Evolutionary conservation across 2,329 filamentous ascomycete species (phyloP), one percentile per base, ranked within the genome.

Genomic region (Zalaria sp.): DNA sequence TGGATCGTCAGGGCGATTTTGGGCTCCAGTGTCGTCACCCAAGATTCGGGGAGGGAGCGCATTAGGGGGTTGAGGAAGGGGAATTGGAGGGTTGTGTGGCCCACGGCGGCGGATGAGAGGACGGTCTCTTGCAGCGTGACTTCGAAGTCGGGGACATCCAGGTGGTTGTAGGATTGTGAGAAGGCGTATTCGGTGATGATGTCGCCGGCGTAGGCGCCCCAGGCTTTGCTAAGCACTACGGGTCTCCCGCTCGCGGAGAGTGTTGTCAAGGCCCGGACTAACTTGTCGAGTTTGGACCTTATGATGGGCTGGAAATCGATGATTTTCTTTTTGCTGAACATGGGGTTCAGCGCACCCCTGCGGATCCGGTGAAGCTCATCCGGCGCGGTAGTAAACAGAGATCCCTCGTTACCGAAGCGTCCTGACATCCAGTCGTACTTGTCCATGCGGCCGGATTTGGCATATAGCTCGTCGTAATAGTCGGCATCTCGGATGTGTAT

Each of bases 301-400:
- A 49, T 10, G n/a, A 46, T 35, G 41, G 18, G 29, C 29, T 32
- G 7, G 29, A 32, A 7, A 7, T 32, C n/a, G 35, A 42, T 43
- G 11, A 44, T 31, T 5, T 39, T 40, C 9, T 45, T 40, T 34
- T 43, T 48, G 34, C 66, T 67, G 47, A 69, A 71, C 52, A 66
- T 69, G 0, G 54, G 57, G 42, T 58, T 65, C 38, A 71, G 44
- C 2, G 62, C 53, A 3, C 46, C 55, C 9, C 67, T 61, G 3
- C 67, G 61, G 11, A 57, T 51, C 2, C 63, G 60, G 45, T 70
- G 67, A 5, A 58, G 50, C 25, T 64, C 56, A 43, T 65, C 60
- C 5, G 54, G 48, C n/a, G 61, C 51, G 0, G 64, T 68, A 4
- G 55, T 44, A 5, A 62, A 43, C 4, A 49, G 43, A 1, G 53